Evolutionary conservation across 306 rosid genomes (phyloP), one percentile per base, ranked within the genome.

Genomic region (Benincasa hispida): DNA sequence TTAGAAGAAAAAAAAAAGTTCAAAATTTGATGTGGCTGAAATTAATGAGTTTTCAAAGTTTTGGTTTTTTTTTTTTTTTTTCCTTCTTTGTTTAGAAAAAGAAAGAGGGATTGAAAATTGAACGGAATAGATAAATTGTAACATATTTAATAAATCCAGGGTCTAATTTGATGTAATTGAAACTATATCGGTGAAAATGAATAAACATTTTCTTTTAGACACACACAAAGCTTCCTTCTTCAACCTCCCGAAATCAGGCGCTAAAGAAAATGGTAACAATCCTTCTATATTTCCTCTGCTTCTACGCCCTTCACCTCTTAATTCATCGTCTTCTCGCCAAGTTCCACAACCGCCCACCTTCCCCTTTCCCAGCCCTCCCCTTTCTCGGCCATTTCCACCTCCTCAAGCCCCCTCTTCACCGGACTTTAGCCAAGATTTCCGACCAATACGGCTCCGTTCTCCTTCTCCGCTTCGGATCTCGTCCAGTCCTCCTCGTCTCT

Each of bases 391-490:
- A 74, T 24, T 63, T 74, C 32, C 77, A 74, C 34, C 77, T 53
- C 47, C 77, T 74, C 77, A 74, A 74, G 61, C 61, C 41, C 1
- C 77, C 77, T 5, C 61, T 74, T 15, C 77, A 74, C 77, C 21
- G 77, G 21, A 53, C 45, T 39, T 35, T 74, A 10, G 45, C 42
- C 50, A 48, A 32, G 0, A 34, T 74, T 5, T 74, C 77, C 47
- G 18, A 74, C 57, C 13, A 12, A 8, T 32, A 74, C 28, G 77
- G 77, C 18, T 47, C 77, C 3, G 12, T 74, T 55, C 57, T 74
- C 17, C 35, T 34, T 53, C 77, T 74, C 63, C 62, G 77, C 7
- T 74, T 74, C 48, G 77, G 77, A n/a, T 74, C 77, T 34, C 59
- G 58, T 10, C 77, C 39, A 21, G 63, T 74, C 48, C 47, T 74